Evolutionary conservation across 2,329 filamentous ascomycete genomes (phyloP), one percentile per base, ranked within the genome.

Genomic region (Aaosphaeria arxii): DNA sequence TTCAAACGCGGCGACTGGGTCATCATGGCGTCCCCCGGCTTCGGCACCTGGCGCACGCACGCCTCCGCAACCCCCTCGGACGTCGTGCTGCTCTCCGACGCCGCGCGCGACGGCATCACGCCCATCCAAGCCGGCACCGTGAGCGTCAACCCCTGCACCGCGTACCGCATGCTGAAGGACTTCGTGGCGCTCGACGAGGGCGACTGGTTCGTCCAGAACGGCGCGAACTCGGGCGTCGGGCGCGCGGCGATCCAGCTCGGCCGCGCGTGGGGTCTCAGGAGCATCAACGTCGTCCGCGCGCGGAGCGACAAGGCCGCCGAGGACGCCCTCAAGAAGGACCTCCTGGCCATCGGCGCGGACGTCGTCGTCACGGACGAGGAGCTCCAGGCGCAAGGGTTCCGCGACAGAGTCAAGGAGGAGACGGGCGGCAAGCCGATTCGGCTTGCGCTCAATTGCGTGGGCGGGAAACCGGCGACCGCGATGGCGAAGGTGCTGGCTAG

Each of bases 121-220:
- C 79, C 89, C 0, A 73, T 88, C 4, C 91, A 96, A 65, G 90
- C 87, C 7, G 92, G 89, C 4, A 97, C 91, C 0, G 88, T 96
- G 33, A 86, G 83, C 54, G 88, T 99, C 39, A 99, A 99, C 70
- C 94, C 94, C 1, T 91, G 89, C 70, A 95, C 91, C 1, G 94
- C 94, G 2, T 97, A 95, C 73, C 84, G 91, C 46, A 95, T 99
- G 85, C 80, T 99, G 49, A 84, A 85, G 48, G 88, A 92, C 66
- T 96, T 92, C 64, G 84, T 78, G 57, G 66, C 75, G 4, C 71
- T 86, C 63, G 66, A 79, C 47, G 81, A 84, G n/a, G 88, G 91
- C 46, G 87, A 95, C 48, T 99, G 92, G 91, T 89, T 96, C 66
- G 85, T 99, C 42, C 94, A 99, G 73, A 99, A 99, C 68, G 94